Percentiles rank a stretch among this genome's conserved stretches.
These are phyloP conservation scores for Candida chilensis DNA, from an alignment of 805 yeast species.

Conservation along the genomic window DNA sequence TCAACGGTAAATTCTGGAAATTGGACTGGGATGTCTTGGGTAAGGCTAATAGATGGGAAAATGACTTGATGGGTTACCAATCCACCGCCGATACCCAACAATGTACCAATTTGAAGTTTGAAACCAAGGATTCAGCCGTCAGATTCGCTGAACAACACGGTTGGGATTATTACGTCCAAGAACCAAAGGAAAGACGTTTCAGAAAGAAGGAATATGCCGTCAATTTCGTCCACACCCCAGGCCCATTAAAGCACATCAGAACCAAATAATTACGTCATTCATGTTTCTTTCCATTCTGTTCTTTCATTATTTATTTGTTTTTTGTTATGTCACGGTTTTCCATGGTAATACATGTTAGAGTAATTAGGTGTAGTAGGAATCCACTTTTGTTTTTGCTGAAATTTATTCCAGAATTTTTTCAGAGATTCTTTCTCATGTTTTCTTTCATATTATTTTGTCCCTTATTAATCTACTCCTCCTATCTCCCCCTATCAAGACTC, in stretches of 20 bases:
- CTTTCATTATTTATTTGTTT: no score
- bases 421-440: no score
- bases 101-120: constrained; percentile 68
- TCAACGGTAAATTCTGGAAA: constrained; percentile 54
- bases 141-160: constrained; percentile 79
- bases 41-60: constrained; percentile 81
- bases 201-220: constrained; percentile 66
- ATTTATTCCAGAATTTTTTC: no score
- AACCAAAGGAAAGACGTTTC: constrained; percentile 69
- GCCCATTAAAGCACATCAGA: constrained; percentile 71
- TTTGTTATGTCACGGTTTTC: no score
- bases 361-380: no score
- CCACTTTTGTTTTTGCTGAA: no score
- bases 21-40: constrained; percentile 78
- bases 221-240: constrained; percentile 61
- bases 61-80: constrained; percentile 82
- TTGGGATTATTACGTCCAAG: constrained; percentile 77
- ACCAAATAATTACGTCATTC: constrained; percentile 41
- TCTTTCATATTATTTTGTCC: no score
- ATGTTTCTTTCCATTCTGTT: not conserved
- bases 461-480: no score
- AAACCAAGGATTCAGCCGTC: constrained; percentile 66
- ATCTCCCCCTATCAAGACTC: no score
- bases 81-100: constrained; percentile 75
- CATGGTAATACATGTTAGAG: no score